These are phyloP conservation scores for Grosmannia huntii DNA, from an alignment of 2,329 filamentous ascomycete species.

Conservation along the genomic window DNA sequence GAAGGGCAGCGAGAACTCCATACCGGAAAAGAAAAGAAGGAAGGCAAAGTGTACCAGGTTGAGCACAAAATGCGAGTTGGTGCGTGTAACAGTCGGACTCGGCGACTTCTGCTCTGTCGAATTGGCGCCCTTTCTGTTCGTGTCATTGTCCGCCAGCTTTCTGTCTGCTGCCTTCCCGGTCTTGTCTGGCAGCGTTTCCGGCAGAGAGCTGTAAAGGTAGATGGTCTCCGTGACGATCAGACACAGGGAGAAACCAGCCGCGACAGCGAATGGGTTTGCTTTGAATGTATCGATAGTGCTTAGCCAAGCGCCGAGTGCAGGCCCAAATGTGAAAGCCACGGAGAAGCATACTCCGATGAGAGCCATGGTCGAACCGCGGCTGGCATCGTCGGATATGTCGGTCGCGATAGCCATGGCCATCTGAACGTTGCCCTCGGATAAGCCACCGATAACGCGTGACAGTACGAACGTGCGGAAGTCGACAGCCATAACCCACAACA, in stretches of 20 bases:
- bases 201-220: constrained; percentile 74
- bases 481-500: constrained; percentile 84
- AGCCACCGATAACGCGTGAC: constrained; percentile 80
- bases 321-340: constrained; percentile 92
- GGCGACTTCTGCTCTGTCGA: neutral
- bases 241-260: constrained; percentile 74
- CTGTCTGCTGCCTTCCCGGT: constrained; percentile 18
- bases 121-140: constrained; percentile 29
- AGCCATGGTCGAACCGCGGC: constrained; percentile 85
- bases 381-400: constrained; percentile 79
- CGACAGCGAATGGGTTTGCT: constrained; percentile 86
- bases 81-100: constrained; percentile 52
- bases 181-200: constrained; percentile 67
- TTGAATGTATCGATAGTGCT: constrained; percentile 65
- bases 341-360: constrained; percentile 94
- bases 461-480: constrained; percentile 94
- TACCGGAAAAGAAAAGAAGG: constrained; percentile 91
- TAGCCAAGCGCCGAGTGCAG: constrained; percentile 78
- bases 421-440: constrained; percentile 96
- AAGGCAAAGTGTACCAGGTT: constrained; percentile 83
- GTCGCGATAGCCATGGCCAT: constrained; percentile 92
- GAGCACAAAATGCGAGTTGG: constrained; percentile 72
- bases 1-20: constrained; percentile 96
- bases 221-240: constrained; percentile 77
- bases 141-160: constrained; percentile 4